Base-by-base conservation (phyloP, 2,329 filamentous ascomycete genomes). In the Hypoxylon sp. region DNA sequence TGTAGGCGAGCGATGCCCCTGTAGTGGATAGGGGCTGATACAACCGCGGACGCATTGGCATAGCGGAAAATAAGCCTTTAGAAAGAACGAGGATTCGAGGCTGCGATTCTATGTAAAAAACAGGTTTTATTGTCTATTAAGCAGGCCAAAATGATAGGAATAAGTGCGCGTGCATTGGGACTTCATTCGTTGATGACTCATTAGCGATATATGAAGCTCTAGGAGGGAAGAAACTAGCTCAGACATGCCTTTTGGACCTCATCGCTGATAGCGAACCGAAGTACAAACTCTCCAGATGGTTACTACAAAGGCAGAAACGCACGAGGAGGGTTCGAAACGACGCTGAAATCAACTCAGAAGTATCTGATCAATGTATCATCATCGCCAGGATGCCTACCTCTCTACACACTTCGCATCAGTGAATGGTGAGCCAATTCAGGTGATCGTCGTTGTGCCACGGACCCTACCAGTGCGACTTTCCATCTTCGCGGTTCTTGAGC, bases 401-500 rank as follows among this genome's bases (percentile, higher is more conserved):
- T 62, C 64, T 49, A 48, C 22, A 19, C 41, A 15, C n/a, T 46
- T 43, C 39, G 34, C 41, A 28, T 41, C n/a, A 47, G 37, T 39
- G 43, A 59, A 41, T 30, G 55, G 58, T 62, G 60, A 67, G 54
- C 53, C 55, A 64, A 37, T 20, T 83, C 70, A 84, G 15, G 80
- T 78, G 63, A 89, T 81, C 6, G 86, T 70, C 48, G 87, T 85
- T 3, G 91, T 93, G 0, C 91, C 91, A 71, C 90, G 93, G 11
- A 85, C 85, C 71, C 82, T 87, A 4, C 87, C 85, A 15, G 71
- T 73, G 6, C 59, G 20, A 59, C 80, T 85, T 73, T 93, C 89
- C 88, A 94, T 94, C 80, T 94, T 95, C 13, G 92, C 92, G 3
- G 91, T 94, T 69, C 91, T 83, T 2, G 92, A 88, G 13, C 92